Percentiles rank a stretch among this genome's conserved stretches.
Evolutionary conservation across 305 asterid genomes (phyloP).

Genomic region (Andrographis paniculata): DNA sequence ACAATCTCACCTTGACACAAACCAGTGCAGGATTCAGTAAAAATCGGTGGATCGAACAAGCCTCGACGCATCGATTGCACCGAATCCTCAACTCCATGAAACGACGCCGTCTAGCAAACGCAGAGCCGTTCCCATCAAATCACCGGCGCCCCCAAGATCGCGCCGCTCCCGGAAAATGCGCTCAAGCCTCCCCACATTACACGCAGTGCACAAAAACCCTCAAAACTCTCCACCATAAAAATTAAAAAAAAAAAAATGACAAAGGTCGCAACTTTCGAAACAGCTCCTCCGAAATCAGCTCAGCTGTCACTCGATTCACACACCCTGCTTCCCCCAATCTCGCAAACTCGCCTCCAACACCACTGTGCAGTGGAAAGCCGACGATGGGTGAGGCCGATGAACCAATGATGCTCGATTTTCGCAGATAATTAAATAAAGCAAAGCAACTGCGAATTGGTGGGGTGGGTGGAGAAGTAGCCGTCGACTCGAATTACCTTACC

Average conservation of each 20-base stretch:
- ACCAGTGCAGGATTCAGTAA: slow-evolving; percentile 20
- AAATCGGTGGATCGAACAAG: slow-evolving; percentile 22
- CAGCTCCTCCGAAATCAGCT: slow-evolving; percentile 1
- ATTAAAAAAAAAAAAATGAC: neutral
- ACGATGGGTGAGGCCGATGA: neutral
- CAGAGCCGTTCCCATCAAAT: slow-evolving; percentile 34
- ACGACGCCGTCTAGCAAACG: slow-evolving; percentile 21
- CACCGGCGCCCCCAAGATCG: slow-evolving; percentile 19
- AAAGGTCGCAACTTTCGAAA: slow-evolving; percentile 6
- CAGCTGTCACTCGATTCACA: neutral
- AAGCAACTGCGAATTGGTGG: slow-evolving; percentile 21
- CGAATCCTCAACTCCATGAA: slow-evolving; percentile 57
- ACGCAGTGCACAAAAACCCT: neutral
- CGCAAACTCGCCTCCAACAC: slow-evolving; percentile 5
- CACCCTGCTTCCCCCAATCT: slow-evolving; percentile 4
- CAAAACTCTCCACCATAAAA: neutral
- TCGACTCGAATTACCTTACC: no score
- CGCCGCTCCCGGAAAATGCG: neutral
- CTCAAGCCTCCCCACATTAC: neutral
- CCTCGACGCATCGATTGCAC: slow-evolving; percentile 33
- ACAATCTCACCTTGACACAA: slow-evolving; percentile 18
- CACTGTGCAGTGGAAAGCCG: slow-evolving; percentile 1
- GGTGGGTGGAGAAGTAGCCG: slow-evolving; percentile 30
- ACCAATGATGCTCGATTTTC: no score
- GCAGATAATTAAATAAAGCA: neutral